These are phyloP conservation scores for Puccinia triticina DNA, from an alignment of 1,284 basidiomycete genomes.

Conservation along the genomic window DNA sequence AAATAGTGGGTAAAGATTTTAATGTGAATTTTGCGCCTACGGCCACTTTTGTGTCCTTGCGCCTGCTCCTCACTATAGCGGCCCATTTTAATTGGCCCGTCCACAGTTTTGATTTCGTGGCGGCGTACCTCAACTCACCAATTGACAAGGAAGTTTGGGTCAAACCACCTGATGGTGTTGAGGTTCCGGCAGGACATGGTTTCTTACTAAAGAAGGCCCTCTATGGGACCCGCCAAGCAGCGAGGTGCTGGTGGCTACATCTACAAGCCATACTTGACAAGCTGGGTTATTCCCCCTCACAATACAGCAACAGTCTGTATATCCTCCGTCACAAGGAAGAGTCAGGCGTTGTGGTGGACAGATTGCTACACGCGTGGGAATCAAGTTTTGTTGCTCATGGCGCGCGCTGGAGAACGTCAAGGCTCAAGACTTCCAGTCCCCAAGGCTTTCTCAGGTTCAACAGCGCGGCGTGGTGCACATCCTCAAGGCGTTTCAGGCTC, in stretches of 20 bases:
- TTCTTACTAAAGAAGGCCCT: neutral
- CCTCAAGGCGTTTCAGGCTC: too few species aligned
- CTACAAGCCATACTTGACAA: neutral
- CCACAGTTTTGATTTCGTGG: slow-evolving; percentile 20
- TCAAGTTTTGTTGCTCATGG: too few species aligned
- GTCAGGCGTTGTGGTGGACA: neutral
- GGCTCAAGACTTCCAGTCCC: too few species aligned
- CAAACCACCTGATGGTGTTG: slow-evolving; percentile 1
- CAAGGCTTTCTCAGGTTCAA: too few species aligned
- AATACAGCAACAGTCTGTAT: slow-evolving; percentile 1
- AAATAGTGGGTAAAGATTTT: neutral
- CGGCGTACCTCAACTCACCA: slow-evolving; percentile 18
- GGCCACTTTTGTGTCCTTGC: slow-evolving; percentile 19
- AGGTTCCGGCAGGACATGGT: neutral
- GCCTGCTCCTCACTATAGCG: neutral
- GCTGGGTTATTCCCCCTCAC: neutral
- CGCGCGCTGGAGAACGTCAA: too few species aligned
- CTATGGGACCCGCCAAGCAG: slow-evolving; percentile 26
- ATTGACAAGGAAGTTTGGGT: slow-evolving; percentile 25
- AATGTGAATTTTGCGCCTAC: slow-evolving; percentile 20
- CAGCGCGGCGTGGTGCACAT: too few species aligned
- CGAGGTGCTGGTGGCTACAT: slow-evolving; percentile 29
- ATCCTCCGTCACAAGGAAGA: neutral
- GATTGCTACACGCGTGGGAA: too few species aligned
- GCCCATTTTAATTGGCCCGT: neutral